These are phyloP conservation scores for Suhomyces guaymorum DNA, from an alignment of 1,139 yeast genomes.

Conservation along the genomic window DNA sequence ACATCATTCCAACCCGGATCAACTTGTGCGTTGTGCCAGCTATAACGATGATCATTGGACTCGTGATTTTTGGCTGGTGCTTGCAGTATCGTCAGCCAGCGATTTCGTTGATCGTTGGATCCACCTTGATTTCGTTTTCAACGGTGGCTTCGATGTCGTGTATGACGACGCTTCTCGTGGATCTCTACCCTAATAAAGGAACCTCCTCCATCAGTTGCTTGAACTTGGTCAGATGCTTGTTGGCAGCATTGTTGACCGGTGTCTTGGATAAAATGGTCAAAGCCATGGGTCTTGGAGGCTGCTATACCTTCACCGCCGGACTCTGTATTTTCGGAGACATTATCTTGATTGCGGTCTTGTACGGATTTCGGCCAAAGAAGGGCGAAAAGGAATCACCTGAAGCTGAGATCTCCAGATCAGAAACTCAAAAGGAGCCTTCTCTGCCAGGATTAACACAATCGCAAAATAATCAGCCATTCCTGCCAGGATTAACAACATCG, in stretches of 20 bases:
- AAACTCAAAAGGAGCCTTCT: too few species aligned
- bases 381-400: too few species aligned
- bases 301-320: slow-evolving; percentile 38
- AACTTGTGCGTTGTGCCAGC: slow-evolving; percentile 30
- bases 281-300: slow-evolving; percentile 37
- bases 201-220: slow-evolving; percentile 41
- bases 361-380: not conserved
- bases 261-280: slow-evolving; percentile 32
- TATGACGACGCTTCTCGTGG: slow-evolving; percentile 40
- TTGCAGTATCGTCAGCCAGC: slow-evolving; percentile 28
- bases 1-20: slow-evolving; percentile 29
- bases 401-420: too few species aligned
- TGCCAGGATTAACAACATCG: too few species aligned
- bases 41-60: slow-evolving; percentile 26
- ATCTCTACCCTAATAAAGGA: slow-evolving; percentile 35
- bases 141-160: slow-evolving; percentile 30
- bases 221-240: slow-evolving; percentile 37
- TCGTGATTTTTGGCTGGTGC: slow-evolving; percentile 45
- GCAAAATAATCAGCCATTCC: too few species aligned
- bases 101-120: slow-evolving; percentile 33
- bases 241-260: slow-evolving; percentile 39
- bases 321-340: slow-evolving; percentile 24
- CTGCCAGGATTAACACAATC: too few species aligned
- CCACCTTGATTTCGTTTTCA: slow-evolving; percentile 31
- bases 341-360: slow-evolving; percentile 21